A percentile compares a stretch with the other conserved stretches of the same genome.
phyloP scores from a whole-genome alignment of 2,329 filamentous ascomycete genomes.

The Monosporascus cannonballus region DNA sequence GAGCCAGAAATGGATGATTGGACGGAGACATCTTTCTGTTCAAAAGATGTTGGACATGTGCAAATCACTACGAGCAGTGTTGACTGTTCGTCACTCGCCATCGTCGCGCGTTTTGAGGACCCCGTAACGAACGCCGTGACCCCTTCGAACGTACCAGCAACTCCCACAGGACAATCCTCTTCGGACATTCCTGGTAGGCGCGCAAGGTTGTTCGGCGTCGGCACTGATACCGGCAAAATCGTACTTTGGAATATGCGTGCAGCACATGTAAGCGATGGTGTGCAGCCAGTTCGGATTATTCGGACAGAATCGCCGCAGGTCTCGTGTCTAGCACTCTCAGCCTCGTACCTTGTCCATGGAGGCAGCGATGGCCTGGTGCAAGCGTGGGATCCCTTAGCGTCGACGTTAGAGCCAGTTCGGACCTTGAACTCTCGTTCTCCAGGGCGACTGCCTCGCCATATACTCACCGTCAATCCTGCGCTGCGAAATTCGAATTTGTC shows the following conservation, averaged over 20 bases:
- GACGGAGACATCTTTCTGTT: constrained; percentile 54
- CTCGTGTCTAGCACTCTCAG: constrained; percentile 74
- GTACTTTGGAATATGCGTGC: constrained; percentile 82
- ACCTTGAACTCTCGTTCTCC: constrained; percentile 84
- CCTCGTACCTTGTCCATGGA: constrained; percentile 84
- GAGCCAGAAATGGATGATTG: constrained; percentile 51
- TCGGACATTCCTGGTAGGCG: constrained; percentile 77
- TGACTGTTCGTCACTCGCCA: constrained; percentile 69
- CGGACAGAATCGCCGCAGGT: constrained; percentile 87
- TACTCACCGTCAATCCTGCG: constrained; percentile 47
- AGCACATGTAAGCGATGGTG: constrained; percentile 47
- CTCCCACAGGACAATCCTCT: constrained; percentile 33
- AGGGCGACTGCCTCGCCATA: constrained; percentile 71
- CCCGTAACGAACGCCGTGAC: constrained; percentile 56
- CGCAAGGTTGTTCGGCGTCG: constrained; percentile 72
- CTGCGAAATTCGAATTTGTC: constrained; percentile 68
- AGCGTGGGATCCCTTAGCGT: constrained; percentile 92
- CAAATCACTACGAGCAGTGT: constrained; percentile 65
- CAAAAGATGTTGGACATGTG: constrained; percentile 52
- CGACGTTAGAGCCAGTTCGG: constrained; percentile 68
- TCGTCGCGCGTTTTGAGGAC: constrained; percentile 71
- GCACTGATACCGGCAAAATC: constrained; percentile 72
- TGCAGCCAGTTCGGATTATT: constrained; percentile 72
- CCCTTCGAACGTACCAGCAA: constrained; percentile 42
- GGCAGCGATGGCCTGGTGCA: constrained; percentile 94